Conservation (phyloP, 768 basidiomycete species). For the Boletus insuetus region DNA sequence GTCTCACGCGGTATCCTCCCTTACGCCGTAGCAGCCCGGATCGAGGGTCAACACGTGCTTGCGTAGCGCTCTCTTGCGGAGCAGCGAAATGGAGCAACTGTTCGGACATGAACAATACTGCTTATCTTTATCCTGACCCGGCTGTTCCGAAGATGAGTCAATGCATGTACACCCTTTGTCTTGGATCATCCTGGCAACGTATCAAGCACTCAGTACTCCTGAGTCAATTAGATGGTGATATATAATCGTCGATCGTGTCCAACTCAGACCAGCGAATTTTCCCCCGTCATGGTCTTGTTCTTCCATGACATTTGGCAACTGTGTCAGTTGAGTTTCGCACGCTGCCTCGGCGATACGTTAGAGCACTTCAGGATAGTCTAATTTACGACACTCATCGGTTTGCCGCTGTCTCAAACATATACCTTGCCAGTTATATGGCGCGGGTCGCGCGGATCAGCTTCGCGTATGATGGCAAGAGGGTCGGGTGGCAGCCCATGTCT, state of each 20-base stretch:
- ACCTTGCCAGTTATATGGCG: background rate
- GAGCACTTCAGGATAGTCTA: background rate
- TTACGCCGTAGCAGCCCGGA: background rate
- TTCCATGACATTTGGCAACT: no score
- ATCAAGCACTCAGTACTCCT: background rate
- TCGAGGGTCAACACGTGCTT: background rate
- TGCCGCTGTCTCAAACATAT: background rate
- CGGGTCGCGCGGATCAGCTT: constrained; percentile 8
- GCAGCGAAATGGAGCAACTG: background rate
- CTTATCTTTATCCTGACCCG: background rate
- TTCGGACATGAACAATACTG: background rate
- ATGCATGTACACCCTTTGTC: background rate
- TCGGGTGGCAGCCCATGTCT: no score
- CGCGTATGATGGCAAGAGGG: background rate
- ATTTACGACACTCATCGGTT: background rate
- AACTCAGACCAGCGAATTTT: background rate
- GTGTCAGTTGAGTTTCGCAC: no score
- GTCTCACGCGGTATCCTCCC: no score
- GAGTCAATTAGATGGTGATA: background rate
- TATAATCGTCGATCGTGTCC: background rate
- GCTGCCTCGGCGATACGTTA: no score
- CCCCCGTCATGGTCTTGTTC: no score
- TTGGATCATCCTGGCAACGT: background rate
- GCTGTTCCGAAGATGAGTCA: background rate
- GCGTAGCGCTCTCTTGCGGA: background rate